Base-by-base conservation (phyloP, 371 early-diverging fungal species). In the Mucor velutinosus region DNA sequence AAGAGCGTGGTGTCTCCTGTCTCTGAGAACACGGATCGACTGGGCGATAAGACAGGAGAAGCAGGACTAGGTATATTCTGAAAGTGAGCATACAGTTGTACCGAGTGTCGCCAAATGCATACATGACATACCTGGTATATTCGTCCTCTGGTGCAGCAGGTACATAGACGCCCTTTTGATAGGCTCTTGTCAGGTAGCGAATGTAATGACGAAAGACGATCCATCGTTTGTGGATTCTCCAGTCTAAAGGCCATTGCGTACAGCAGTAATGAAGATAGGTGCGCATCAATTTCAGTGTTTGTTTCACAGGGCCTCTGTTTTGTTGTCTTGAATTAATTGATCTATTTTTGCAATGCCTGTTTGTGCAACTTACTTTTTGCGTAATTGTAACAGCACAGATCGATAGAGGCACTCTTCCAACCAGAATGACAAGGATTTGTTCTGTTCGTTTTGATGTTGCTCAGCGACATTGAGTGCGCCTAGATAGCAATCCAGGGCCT, bases 361-460 rank as follows among this genome's bases (percentile, higher is more conserved):
- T 11, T 19, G 17, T 58, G 21, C 7, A 33, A 55, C 74, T 76
- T 84, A 86, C 89, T 82, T 75, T 29, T 76, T 73, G 25, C 86
- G 81, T 60, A 89, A 55, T 53, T 85, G 81, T 39, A 90, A 63
- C 56, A 90, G 69, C 5, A 87, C 76, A 7, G 82, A 80, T 32
- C 89, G 84, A 68, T 90, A 91, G 64, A 91, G 76, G 30, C 89
- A 87, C 49, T 87, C 87, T 60, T 92, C 91, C 8, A 87, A 66
- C 92, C 93, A 92, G 63, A 77, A 78, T 10, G 76, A 73, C 59
- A 89, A 74, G 67, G 88, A 85, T 30, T 85, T 88, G 47, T 76
- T 66, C 27, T 76, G 75, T 51, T 87, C 86, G 19, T 74, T 62
- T 56, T 85, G 73, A 62, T 82, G 74, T 37, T 78, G 66, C 10